A percentile compares a stretch with the other conserved stretches of the same genome.
Evolutionary conservation across 2,329 filamentous ascomycete genomes (phyloP).

Genomic region (Berkeleyomyces rouxiae): DNA sequence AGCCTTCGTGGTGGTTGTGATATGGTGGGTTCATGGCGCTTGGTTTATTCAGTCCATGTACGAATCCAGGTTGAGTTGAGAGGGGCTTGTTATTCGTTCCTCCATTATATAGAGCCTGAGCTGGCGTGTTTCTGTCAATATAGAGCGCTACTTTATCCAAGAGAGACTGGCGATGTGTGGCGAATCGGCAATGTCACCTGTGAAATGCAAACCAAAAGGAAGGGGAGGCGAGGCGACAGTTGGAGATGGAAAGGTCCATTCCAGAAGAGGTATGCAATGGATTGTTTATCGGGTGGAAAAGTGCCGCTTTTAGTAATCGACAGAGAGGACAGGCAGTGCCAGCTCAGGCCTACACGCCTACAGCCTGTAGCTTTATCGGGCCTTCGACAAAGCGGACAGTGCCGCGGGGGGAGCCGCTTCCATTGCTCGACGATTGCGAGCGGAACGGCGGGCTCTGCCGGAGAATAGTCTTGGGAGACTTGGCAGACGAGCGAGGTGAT

Average conservation of each 20-base stretch:
- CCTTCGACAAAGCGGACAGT: conserved; percentile 13
- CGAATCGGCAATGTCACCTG: not conserved
- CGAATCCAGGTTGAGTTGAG: not conserved
- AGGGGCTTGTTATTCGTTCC: not conserved
- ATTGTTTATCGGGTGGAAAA: not conserved
- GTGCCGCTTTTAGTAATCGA: not conserved
- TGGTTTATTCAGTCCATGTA: not conserved
- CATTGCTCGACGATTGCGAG: conserved; percentile 4
- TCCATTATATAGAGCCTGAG: conserved; percentile 7
- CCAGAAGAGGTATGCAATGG: not conserved
- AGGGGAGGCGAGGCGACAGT: not conserved
- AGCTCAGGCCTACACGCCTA: conserved; percentile 13
- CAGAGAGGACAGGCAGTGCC: not conserved
- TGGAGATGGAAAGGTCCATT: not conserved
- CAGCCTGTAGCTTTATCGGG: conserved; percentile 11
- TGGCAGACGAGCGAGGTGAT: conserved; percentile 12
- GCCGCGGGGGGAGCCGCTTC: conserved; percentile 12
- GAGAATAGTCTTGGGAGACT: conserved; percentile 13
- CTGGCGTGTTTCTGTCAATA: conserved; percentile 4
- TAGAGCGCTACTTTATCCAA: not conserved
- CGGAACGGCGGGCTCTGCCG: conserved; percentile 12
- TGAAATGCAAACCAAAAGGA: not conserved
- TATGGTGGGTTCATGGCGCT: not conserved
- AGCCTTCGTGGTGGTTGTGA: not conserved
- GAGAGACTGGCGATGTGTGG: not conserved